Evolutionary conservation across 2,329 filamentous ascomycete species (phyloP).

Genomic region (Penicillium carneum): DNA sequence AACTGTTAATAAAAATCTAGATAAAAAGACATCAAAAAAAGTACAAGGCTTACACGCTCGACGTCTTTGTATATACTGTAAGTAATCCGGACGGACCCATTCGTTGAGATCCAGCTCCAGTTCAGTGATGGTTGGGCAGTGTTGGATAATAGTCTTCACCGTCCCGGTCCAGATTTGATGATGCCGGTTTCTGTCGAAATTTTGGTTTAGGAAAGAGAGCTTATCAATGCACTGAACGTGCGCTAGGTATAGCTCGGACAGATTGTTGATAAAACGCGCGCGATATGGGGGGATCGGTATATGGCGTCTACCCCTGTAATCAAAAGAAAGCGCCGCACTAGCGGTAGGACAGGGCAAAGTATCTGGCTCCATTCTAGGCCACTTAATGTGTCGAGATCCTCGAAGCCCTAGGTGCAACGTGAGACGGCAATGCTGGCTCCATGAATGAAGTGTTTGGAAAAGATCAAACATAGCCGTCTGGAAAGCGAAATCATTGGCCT

Average conservation of each 20-base stretch:
- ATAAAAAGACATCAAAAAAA: not conserved
- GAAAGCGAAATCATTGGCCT: constrained; percentile 25
- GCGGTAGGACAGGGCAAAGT: constrained; percentile 1
- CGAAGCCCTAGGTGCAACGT: constrained; percentile 10
- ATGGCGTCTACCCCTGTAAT: not conserved
- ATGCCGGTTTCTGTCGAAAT: not conserved
- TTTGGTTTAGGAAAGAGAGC: constrained; percentile 8
- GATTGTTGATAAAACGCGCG: constrained; percentile 19
- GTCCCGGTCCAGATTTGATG: constrained; percentile 18
- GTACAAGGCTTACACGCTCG: constrained; percentile 17
- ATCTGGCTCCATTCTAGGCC: constrained; percentile 24
- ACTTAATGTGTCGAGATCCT: constrained; percentile 6
- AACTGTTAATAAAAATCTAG: constrained; percentile 1
- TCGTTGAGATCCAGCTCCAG: constrained; percentile 14
- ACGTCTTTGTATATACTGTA: constrained; percentile 19
- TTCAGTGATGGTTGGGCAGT: constrained; percentile 9
- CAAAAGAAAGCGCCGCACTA: not conserved
- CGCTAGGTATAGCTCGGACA: not conserved
- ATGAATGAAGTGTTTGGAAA: constrained; percentile 19
- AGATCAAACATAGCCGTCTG: constrained; percentile 5
- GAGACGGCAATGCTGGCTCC: constrained; percentile 16
- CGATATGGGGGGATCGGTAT: constrained; percentile 21
- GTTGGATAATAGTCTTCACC: constrained; percentile 8
- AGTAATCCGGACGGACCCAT: constrained; percentile 17
- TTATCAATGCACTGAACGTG: constrained; percentile 16